Evolutionary conservation across 2,329 filamentous ascomycete genomes (phyloP).

Genomic region (Mariannaea elegans): DNA sequence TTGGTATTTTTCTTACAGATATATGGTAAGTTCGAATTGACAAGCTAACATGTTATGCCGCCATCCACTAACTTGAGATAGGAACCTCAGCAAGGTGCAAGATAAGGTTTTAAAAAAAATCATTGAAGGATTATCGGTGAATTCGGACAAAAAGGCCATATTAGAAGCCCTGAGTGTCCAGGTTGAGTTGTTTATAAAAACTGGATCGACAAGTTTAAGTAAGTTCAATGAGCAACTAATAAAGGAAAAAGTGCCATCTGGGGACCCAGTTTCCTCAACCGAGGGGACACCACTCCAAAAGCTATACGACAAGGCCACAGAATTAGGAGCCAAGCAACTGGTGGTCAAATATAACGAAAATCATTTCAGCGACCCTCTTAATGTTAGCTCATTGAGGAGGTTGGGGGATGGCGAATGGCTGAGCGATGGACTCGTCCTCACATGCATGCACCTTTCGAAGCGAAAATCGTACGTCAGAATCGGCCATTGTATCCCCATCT

Average conservation of each 20-base stretch:
- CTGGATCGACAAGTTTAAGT: neutral
- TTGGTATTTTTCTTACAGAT: neutral
- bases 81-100: neutral
- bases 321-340: neutral
- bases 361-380: neutral
- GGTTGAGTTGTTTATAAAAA: neutral
- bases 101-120: neutral
- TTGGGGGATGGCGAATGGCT: neutral
- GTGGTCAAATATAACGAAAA: neutral
- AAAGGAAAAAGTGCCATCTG: neutral
- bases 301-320: neutral
- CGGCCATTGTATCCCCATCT: neutral
- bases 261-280: neutral
- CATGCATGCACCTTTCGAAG: neutral
- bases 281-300: neutral
- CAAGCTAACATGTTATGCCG: neutral
- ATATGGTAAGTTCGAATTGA: neutral
- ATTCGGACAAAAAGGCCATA: neutral
- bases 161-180: neutral
- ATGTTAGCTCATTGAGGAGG: neutral
- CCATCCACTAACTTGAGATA: neutral
- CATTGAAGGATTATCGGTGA: neutral
- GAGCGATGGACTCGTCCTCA: neutral
- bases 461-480: neutral
- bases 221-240: neutral